Evolutionary conservation across 2,329 filamentous ascomycete genomes (phyloP).

Genomic region (Beauveria brongniartii): DNA sequence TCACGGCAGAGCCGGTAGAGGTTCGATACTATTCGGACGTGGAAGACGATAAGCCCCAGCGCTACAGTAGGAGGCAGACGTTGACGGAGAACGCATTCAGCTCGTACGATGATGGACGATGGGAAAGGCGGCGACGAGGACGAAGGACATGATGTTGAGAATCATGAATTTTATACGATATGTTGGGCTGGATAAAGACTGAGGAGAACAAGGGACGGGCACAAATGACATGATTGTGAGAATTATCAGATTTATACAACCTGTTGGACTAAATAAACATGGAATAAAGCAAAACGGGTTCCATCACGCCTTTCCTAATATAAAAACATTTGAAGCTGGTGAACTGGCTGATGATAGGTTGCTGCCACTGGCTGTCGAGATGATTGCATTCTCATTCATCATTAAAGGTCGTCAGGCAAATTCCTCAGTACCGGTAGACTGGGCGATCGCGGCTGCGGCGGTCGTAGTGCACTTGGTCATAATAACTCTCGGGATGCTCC

Average conservation of each 20-base stretch:
- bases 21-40: constrained; percentile 1
- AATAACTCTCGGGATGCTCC: neutral
- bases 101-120: neutral
- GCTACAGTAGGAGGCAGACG: neutral
- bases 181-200: neutral
- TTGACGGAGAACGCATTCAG: neutral
- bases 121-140: neutral
- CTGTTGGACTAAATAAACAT: neutral
- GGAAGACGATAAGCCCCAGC: neutral
- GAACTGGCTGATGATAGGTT: neutral
- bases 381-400: neutral
- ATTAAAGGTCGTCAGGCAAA: neutral
- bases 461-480: neutral
- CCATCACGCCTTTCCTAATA: neutral
- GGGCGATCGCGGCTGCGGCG: neutral
- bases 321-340: neutral
- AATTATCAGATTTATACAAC: neutral
- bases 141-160: neutral
- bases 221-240: neutral
- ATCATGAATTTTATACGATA: neutral
- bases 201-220: neutral
- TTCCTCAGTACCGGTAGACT: neutral
- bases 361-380: neutral
- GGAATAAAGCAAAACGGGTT: neutral
- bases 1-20: neutral